These are phyloP conservation scores for Suhomyces emberorum DNA, from an alignment of 805 yeast species.

Conservation along the genomic window DNA sequence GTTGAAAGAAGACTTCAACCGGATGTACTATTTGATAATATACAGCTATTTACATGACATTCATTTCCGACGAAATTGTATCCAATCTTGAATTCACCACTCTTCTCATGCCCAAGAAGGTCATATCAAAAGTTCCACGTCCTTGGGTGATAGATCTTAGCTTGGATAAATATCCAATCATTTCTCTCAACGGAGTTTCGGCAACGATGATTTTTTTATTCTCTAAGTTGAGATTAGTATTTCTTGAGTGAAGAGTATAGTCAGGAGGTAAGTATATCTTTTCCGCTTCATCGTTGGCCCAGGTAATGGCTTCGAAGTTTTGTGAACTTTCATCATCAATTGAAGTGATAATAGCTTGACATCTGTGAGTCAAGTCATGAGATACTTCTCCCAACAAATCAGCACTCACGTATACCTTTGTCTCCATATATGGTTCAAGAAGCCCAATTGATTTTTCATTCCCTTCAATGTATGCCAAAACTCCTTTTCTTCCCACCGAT, in stretches of 20 bases:
- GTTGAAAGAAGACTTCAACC: too few relatives aligned
- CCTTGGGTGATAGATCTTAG: slow-evolving; percentile 87
- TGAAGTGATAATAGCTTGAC: slow-evolving; percentile 71
- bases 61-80: slow-evolving; percentile 14
- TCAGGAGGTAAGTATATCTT: slow-evolving; percentile 74
- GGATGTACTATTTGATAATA: too few relatives aligned
- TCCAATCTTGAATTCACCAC: slow-evolving; percentile 52
- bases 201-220: slow-evolving; percentile 66
- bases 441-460: slow-evolving; percentile 41
- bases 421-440: slow-evolving; percentile 86
- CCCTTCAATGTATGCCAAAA: slow-evolving; percentile 22
- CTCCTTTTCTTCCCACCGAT: slow-evolving; percentile 41
- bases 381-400: slow-evolving; percentile 78
- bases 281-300: slow-evolving; percentile 58
- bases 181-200: slow-evolving; percentile 78
- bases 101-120: slow-evolving; percentile 67
- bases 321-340: slow-evolving; percentile 61
- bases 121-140: slow-evolving; percentile 79
- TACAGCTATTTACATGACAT: too few relatives aligned
- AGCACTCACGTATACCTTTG: slow-evolving; percentile 62
- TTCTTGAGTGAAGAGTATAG: slow-evolving; percentile 45
- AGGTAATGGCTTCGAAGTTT: slow-evolving; percentile 33
- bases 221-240: slow-evolving; percentile 15
- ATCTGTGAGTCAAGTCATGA: slow-evolving; percentile 75
- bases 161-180: slow-evolving; percentile 82